Conservation (phyloP, 202 grass and related monocot genomes). For the Zoysia matrella region DNA sequence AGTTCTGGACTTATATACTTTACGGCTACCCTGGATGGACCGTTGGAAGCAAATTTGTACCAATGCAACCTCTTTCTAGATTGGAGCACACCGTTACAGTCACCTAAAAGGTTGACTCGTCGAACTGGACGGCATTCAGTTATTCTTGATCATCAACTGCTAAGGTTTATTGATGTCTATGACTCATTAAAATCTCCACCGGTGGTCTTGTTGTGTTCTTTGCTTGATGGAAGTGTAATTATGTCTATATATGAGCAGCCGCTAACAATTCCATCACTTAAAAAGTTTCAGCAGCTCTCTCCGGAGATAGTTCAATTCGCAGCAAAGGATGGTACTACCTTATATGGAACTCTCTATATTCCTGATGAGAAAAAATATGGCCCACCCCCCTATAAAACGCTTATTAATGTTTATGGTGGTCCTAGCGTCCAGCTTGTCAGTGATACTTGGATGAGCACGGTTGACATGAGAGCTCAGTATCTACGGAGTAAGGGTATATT, state of each 20-base stretch:
- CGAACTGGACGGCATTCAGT: conserved; percentile 83
- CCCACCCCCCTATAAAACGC: conserved; percentile 86
- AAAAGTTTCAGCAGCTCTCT: conserved; percentile 73
- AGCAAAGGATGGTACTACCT: conserved; percentile 75
- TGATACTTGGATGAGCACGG: conserved; percentile 95
- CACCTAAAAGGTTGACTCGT: conserved; percentile 81
- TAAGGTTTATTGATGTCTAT: conserved; percentile 92
- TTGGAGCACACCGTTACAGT: conserved; percentile 69
- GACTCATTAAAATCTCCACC: conserved; percentile 88
- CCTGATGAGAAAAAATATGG: conserved; percentile 89
- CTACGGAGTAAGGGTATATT: conserved; percentile 90
- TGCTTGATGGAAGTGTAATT: conserved; percentile 86
- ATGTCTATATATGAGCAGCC: conserved; percentile 86
- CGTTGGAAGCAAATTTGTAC: conserved; percentile 90
- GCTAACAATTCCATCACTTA: conserved; percentile 57
- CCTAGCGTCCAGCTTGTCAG: conserved; percentile 88
- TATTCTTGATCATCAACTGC: conserved; percentile 93
- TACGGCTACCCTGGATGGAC: conserved; percentile 80
- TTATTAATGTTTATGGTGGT: conserved; percentile 90
- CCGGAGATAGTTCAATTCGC: conserved; percentile 90
- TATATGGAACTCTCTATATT: conserved; percentile 86
- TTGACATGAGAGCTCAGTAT: conserved; percentile 98
- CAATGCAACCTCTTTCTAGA: conserved; percentile 75
- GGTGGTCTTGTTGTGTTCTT: conserved; percentile 77
- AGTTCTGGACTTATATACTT: conserved; percentile 87